These are phyloP conservation scores for Caryopteris hybrid DNA, from an alignment of 305 asterid species.

Conservation along the genomic window DNA sequence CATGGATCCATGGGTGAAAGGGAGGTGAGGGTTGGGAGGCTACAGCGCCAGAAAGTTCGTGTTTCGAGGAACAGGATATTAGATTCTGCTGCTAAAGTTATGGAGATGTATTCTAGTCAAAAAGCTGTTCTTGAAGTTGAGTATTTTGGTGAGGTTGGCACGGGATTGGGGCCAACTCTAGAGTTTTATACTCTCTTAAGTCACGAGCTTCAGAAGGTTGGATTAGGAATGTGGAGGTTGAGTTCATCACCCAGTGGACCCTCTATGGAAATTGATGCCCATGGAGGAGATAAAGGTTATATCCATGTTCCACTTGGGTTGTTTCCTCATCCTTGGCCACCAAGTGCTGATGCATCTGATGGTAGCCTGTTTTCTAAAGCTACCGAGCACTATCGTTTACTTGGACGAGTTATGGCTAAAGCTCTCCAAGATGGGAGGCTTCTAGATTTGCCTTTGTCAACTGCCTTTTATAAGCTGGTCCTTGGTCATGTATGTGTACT, in stretches of 20 bases:
- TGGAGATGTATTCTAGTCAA: conserved; percentile 99
- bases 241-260: conserved; percentile 36
- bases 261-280: conserved; percentile 53
- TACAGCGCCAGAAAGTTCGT: conserved; percentile 98
- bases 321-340: conserved; percentile 95
- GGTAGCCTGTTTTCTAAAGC: conserved; percentile 64
- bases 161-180: conserved; percentile 97
- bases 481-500: conserved; percentile 70
- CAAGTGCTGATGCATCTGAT: conserved; percentile 58
- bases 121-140: conserved; percentile 99
- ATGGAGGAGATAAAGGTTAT: conserved; percentile 42
- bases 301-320: conserved; percentile 83
- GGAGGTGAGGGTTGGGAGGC: conserved; percentile 79
- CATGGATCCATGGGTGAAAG: conserved; percentile 76
- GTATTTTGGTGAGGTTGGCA: conserved; percentile 99
- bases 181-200: conserved; percentile 96
- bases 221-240: conserved; percentile 88
- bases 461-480: conserved; percentile 77
- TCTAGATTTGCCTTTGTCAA: conserved; percentile 89
- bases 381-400: conserved; percentile 69
- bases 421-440: conserved; percentile 99
- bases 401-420: conserved; percentile 96
- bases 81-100: conserved; percentile 97
- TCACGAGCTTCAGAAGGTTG: conserved; percentile 88
- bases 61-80: conserved; percentile 89